These are phyloP conservation scores for Saccharomyces hybrid DNA, from an alignment of 1,139 yeast species.

Conservation along the genomic window DNA sequence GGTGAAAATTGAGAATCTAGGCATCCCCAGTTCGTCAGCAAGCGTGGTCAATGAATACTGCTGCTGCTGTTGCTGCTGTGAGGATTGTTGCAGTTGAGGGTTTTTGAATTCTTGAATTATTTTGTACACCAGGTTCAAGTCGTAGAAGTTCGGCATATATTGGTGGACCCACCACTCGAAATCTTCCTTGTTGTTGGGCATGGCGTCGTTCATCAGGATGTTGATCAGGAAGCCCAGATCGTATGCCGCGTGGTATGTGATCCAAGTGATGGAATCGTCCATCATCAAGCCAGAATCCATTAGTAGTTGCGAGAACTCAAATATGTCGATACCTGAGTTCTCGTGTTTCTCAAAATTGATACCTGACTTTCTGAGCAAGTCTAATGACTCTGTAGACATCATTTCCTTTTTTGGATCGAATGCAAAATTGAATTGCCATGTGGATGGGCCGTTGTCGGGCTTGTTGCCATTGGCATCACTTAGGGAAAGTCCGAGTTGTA, in stretches of 20 bases:
- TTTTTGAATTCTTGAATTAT: conserved; percentile 34
- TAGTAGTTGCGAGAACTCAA: conserved; percentile 74
- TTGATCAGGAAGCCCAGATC: conserved; percentile 87
- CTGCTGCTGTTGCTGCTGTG: conserved; percentile 15
- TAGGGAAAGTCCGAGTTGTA: conserved; percentile 82
- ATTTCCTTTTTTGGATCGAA: conserved; percentile 72
- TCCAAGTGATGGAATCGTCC: conserved; percentile 71
- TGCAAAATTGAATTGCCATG: conserved; percentile 93
- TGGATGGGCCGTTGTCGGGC: conserved; percentile 63
- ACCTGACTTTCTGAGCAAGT: conserved; percentile 70
- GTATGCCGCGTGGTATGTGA: conserved; percentile 89
- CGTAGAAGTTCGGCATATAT: conserved; percentile 78
- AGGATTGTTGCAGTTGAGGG: conserved; percentile 21
- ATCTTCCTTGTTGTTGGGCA: conserved; percentile 77
- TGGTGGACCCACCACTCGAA: conserved; percentile 64
- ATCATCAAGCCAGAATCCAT: conserved; percentile 81
- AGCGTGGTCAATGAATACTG: conserved; percentile 32
- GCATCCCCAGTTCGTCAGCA: conserved; percentile 51
- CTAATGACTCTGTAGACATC: conserved; percentile 74
- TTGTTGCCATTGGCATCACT: conserved; percentile 71
- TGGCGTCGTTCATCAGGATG: conserved; percentile 61
- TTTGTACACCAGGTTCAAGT: conserved; percentile 71
- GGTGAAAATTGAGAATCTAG: conserved; percentile 45
- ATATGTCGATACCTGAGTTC: conserved; percentile 69
- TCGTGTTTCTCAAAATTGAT: conserved; percentile 72